phyloP scores from a whole-genome alignment of 192 early-diverging fungal species.

The Dissophora ornata region DNA sequence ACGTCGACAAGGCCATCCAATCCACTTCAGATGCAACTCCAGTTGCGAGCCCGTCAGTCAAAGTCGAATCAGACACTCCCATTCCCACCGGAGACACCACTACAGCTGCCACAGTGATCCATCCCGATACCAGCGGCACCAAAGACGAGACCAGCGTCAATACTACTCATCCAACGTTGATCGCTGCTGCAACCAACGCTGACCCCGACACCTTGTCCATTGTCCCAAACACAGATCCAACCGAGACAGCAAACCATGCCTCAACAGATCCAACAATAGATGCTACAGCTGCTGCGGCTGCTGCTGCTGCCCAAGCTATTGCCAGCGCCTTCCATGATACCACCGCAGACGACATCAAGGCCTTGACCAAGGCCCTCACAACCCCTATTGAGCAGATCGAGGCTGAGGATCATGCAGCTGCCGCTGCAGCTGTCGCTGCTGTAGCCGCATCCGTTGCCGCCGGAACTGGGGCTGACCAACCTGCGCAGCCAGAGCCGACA shows the following conservation, averaged over 20 bases:
- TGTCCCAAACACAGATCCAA: neutral
- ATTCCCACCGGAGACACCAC: no score
- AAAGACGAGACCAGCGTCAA: neutral
- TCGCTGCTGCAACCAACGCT: neutral
- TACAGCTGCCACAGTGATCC: no score
- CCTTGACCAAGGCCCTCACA: slow-evolving; percentile 39
- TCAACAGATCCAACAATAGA: slow-evolving; percentile 1
- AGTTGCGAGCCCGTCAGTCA: no score
- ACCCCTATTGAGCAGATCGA: slow-evolving; percentile 28
- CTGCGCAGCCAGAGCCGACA: neutral
- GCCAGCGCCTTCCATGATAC: slow-evolving; percentile 4
- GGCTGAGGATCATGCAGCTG: slow-evolving; percentile 3
- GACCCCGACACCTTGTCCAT: neutral
- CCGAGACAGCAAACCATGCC: neutral
- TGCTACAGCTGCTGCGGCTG: neutral
- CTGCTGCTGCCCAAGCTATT: neutral
- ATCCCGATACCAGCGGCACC: no score
- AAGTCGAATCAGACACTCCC: neutral
- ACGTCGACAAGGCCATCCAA: neutral
- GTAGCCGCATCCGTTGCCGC: slow-evolving; percentile 28
- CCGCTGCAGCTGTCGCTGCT: slow-evolving; percentile 20
- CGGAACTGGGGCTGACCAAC: neutral
- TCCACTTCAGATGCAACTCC: neutral
- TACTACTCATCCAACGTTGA: no score
- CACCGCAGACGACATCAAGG: slow-evolving; percentile 20